Conservation (phyloP, 805 yeast species). For the Saccharomycopsis capsularis region DNA sequence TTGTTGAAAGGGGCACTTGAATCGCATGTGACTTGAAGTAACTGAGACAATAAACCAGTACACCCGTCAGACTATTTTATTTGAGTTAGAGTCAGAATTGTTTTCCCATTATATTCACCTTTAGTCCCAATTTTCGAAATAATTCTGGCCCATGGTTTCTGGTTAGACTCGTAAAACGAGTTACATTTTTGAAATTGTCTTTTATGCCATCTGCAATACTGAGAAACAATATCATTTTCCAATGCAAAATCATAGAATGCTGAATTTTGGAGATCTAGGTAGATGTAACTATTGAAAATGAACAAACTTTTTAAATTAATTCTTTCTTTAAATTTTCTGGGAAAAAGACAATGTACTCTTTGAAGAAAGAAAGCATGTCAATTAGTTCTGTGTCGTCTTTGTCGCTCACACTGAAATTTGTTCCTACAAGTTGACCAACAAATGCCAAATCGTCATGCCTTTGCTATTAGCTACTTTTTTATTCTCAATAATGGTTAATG, state of each 20-base stretch:
- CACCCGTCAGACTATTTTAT: slow-evolving; percentile 34
- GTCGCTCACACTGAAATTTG: slow-evolving; percentile 47
- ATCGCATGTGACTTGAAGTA: slow-evolving; percentile 21
- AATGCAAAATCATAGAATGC: slow-evolving; percentile 13
- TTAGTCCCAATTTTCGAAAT: slow-evolving; percentile 14
- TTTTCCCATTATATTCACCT: slow-evolving; percentile 18
- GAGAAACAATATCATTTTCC: slow-evolving; percentile 13
- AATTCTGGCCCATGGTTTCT: slow-evolving; percentile 9
- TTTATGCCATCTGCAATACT: slow-evolving; percentile 10
- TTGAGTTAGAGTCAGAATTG: slow-evolving; percentile 6
- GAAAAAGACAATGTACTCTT: slow-evolving; percentile 58
- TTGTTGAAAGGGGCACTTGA: slow-evolving; percentile 28
- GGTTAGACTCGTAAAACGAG: background rate
- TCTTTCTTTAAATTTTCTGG: slow-evolving; percentile 64
- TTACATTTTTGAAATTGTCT: slow-evolving; percentile 3
- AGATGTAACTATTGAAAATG: slow-evolving; percentile 94
- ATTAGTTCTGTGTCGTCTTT: slow-evolving; percentile 43
- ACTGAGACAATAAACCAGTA: slow-evolving; percentile 33
- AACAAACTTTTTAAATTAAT: slow-evolving; percentile 61
- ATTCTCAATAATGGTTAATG: slow-evolving; percentile 54
- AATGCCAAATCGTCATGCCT: slow-evolving; percentile 75
- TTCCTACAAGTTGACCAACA: slow-evolving; percentile 95
- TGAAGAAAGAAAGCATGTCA: slow-evolving; percentile 60
- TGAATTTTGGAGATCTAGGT: slow-evolving; percentile 66
- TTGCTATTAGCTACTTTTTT: slow-evolving; percentile 45